A percentile compares a stretch with the other conserved stretches of the same genome.
phyloP scores from a whole-genome alignment of 2,329 filamentous ascomycete genomes.

The Pseudogymnoascus sp. region DNA sequence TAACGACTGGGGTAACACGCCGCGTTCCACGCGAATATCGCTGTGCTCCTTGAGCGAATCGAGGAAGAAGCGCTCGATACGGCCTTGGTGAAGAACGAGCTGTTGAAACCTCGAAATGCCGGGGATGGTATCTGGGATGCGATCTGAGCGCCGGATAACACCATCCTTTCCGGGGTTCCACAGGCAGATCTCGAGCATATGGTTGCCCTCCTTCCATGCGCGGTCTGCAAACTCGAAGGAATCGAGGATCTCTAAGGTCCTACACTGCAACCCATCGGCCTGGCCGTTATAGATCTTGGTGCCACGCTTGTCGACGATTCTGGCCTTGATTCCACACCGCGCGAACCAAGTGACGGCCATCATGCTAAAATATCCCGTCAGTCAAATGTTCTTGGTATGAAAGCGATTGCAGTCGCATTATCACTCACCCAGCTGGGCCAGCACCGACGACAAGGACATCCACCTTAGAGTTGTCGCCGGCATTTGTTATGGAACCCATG shows the following conservation, averaged over 20 bases:
- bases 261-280: constrained; percentile 53
- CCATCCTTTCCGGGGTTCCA: constrained; percentile 58
- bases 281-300: constrained; percentile 31
- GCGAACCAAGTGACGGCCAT: constrained; percentile 45
- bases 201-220: constrained; percentile 59
- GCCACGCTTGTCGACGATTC: constrained; percentile 40
- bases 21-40: constrained; percentile 51
- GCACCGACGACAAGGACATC: constrained; percentile 45
- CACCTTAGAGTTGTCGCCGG: constrained; percentile 26
- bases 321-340: constrained; percentile 39
- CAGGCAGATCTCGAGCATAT: constrained; percentile 57
- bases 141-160: constrained; percentile 48
- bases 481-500: not conserved
- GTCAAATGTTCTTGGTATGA: not conserved
- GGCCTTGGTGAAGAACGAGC: constrained; percentile 63
- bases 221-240: constrained; percentile 60
- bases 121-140: constrained; percentile 55
- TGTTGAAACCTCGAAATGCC: constrained; percentile 58
- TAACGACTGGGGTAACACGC: constrained; percentile 49
- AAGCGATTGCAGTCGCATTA: not conserved
- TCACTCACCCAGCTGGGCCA: constrained; percentile 36
- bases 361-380: constrained; percentile 24
- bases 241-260: constrained; percentile 67
- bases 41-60: constrained; percentile 51
- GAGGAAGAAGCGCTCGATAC: constrained; percentile 60